Percentiles rank a stretch among this genome's conserved stretches.
These are phyloP conservation scores for Inonotus hispidus DNA, from an alignment of 1,284 basidiomycete species.

Conservation along the genomic window DNA sequence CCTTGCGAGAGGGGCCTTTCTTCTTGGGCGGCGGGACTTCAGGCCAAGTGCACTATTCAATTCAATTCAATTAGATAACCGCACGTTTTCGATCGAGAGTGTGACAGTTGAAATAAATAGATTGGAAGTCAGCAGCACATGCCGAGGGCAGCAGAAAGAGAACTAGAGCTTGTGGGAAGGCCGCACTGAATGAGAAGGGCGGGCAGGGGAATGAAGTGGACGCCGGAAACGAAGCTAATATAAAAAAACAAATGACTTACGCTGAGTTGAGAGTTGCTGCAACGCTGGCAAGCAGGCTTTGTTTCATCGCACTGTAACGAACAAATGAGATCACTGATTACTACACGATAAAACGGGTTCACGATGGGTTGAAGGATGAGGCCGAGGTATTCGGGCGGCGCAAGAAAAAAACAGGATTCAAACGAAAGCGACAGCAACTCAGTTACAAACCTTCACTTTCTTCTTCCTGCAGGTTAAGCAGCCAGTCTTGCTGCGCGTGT, in stretches of 20 bases:
- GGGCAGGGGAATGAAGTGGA: slow-evolving; percentile 1
- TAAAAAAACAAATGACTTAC: slow-evolving; percentile 19
- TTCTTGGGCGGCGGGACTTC: slow-evolving; percentile 23
- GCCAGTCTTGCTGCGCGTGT: slow-evolving; percentile 29
- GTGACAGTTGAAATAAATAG: not conserved
- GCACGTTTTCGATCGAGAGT: not conserved
- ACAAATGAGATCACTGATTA: slow-evolving; percentile 3
- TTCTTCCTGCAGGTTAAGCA: slow-evolving; percentile 29
- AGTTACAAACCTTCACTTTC: slow-evolving; percentile 28
- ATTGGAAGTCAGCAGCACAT: not conserved
- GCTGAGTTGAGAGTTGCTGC: slow-evolving; percentile 28
- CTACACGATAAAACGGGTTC: slow-evolving; percentile 2
- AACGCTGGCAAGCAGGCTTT: slow-evolving; percentile 27
- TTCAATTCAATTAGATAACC: not conserved
- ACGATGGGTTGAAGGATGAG: not conserved
- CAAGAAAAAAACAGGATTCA: not conserved
- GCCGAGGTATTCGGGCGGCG: slow-evolving; percentile 1
- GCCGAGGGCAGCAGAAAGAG: not conserved
- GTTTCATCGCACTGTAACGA: slow-evolving; percentile 28
- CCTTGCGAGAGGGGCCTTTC: slow-evolving; percentile 15
- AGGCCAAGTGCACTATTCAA: slow-evolving; percentile 27
- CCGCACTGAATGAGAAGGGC: not conserved
- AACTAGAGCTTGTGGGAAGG: not conserved
- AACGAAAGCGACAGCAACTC: slow-evolving; percentile 10
- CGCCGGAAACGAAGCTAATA: not conserved